phyloP scores from a whole-genome alignment of 2,329 filamentous ascomycete species.

The Fusarium coffeatum region DNA sequence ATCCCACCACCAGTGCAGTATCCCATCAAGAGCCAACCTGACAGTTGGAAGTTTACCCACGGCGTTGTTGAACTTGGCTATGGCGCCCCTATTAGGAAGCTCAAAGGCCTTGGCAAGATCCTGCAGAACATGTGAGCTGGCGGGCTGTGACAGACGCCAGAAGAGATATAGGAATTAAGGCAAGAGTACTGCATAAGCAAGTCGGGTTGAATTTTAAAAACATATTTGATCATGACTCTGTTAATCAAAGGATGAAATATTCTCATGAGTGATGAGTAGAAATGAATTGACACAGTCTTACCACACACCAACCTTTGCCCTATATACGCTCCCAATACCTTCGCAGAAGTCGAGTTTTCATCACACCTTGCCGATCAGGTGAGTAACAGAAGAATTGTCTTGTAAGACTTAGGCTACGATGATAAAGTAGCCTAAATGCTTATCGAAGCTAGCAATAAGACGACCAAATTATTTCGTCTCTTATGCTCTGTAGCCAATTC shows the following conservation, averaged over 20 bases:
- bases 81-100: conserved; percentile 55
- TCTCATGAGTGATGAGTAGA: conserved; percentile 14
- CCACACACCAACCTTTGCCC: not conserved
- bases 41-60: conserved; percentile 73
- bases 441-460: not conserved
- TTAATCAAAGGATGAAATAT: not conserved
- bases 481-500: not conserved
- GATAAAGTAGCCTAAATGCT: not conserved
- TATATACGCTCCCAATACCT: not conserved
- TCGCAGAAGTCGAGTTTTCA: not conserved
- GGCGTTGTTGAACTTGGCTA: conserved; percentile 73
- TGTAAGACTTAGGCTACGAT: not conserved
- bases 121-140: conserved; percentile 55
- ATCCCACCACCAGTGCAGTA: conserved; percentile 87
- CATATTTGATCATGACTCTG: not conserved
- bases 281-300: not conserved
- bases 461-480: not conserved
- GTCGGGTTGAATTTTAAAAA: not conserved
- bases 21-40: conserved; percentile 74
- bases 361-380: not conserved
- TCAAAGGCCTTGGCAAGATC: conserved; percentile 55
- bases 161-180: not conserved
- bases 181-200: not conserved
- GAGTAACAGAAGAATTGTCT: not conserved
- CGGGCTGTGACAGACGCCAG: not conserved